phyloP scores from a whole-genome alignment of 345 rosid species.

The Theobroma cacao region DNA sequence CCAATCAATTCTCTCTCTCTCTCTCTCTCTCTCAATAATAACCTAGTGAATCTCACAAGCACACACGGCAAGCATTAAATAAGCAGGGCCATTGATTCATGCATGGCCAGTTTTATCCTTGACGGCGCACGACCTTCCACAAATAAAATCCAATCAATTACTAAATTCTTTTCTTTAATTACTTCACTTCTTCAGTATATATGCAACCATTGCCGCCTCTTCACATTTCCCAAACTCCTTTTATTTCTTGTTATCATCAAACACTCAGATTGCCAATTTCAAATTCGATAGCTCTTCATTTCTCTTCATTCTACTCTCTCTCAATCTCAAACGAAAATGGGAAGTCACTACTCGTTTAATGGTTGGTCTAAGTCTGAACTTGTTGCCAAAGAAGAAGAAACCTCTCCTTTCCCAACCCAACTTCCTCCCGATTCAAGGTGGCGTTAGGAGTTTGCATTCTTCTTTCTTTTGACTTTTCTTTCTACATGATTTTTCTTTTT shows the following conservation, averaged over 20 bases:
- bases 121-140: constrained; percentile 14
- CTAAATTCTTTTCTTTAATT: not conserved
- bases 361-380: not conserved
- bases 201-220: not conserved
- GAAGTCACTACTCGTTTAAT: not conserved
- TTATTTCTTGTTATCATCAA: not conserved
- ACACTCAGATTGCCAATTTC: too few relatives aligned
- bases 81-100: not conserved
- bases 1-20: too few relatives aligned
- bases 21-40: not conserved
- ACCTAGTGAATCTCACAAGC: not conserved
- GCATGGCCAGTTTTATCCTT: not conserved
- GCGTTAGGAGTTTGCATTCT: not conserved
- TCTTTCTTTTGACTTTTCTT: not conserved
- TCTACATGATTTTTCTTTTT: not conserved
- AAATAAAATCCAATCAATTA: not conserved
- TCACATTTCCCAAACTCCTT: not conserved
- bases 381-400: not conserved
- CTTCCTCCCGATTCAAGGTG: not conserved
- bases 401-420: not conserved
- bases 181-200: not conserved
- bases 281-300: too few relatives aligned
- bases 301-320: not conserved
- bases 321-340: not conserved
- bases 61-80: not conserved